These are phyloP conservation scores for Clonostachys chloroleuca DNA, from an alignment of 2,329 filamentous ascomycete genomes.

Conservation along the genomic window DNA sequence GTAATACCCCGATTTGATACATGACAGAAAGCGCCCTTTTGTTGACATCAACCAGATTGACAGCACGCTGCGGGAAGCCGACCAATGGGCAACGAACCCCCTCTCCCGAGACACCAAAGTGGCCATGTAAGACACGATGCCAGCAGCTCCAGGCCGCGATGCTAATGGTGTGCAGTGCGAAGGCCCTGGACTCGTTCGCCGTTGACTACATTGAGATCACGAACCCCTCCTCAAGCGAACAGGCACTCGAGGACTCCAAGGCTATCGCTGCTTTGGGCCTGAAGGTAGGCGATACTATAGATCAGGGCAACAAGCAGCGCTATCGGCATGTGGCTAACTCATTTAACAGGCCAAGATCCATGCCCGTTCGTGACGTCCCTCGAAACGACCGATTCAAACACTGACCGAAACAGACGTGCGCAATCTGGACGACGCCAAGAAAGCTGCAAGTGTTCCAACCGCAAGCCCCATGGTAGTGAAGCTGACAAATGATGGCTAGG, in stretches of 20 bases:
- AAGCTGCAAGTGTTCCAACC: no score
- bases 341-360: slow-evolving; percentile 19
- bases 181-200: slow-evolving; percentile 21
- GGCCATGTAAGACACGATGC: no score
- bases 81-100: no score
- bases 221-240: slow-evolving; percentile 77
- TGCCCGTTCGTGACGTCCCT: slow-evolving; percentile 10
- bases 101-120: no score
- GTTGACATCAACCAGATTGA: no score
- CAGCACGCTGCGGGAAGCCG: no score
- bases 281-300: slow-evolving; percentile 22
- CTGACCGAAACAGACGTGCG: slow-evolving; percentile 6
- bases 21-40: no score
- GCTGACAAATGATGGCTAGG: not conserved
- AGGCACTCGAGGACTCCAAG: slow-evolving; percentile 82
- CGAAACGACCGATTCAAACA: not conserved
- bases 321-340: no score
- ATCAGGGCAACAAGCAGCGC: no score
- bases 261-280: slow-evolving; percentile 91
- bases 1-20: no score
- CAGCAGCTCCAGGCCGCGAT: no score
- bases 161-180: not conserved
- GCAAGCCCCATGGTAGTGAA: not conserved
- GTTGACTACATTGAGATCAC: slow-evolving; percentile 86
- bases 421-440: slow-evolving; percentile 18